Percentiles rank a stretch among this genome's conserved stretches.
Evolutionary conservation across 1,284 basidiomycete genomes (phyloP).

Genomic region (Malassezia vespertilionis): DNA sequence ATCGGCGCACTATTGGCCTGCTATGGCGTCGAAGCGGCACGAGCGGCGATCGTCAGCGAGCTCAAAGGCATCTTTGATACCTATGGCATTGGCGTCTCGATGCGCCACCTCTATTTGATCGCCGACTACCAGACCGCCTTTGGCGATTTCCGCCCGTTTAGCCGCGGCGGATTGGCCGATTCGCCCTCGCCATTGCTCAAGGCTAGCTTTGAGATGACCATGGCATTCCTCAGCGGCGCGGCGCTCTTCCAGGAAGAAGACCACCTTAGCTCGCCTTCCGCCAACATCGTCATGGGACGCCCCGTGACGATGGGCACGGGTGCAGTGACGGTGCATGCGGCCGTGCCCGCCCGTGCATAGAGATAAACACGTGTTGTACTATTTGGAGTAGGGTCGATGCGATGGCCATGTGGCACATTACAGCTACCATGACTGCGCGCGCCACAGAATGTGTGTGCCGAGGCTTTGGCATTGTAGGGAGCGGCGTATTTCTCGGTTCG

Average conservation of each 20-base stretch:
- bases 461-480: too few relatives aligned
- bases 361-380: neutral
- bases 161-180: constrained; percentile 81
- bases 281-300: constrained; percentile 67
- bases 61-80: constrained; percentile 81
- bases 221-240: constrained; percentile 86
- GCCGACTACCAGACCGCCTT: constrained; percentile 98
- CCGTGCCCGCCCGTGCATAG: constrained; percentile 18
- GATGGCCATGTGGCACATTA: too few relatives aligned
- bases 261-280: constrained; percentile 73
- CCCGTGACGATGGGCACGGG: constrained; percentile 40
- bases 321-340: constrained; percentile 28
- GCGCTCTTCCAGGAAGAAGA: constrained; percentile 90
- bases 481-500: too few relatives aligned
- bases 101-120: constrained; percentile 87
- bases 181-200: constrained; percentile 88
- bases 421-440: too few relatives aligned
- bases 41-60: constrained; percentile 55
- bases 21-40: constrained; percentile 56
- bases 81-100: constrained; percentile 93
- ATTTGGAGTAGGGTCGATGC: neutral
- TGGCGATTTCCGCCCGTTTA: constrained; percentile 94
- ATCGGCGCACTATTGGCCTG: constrained; percentile 82
- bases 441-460: too few relatives aligned
- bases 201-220: constrained; percentile 94